Conservation (phyloP, 2,329 filamentous ascomycete genomes). For the Colletotrichum liriopes region DNA sequence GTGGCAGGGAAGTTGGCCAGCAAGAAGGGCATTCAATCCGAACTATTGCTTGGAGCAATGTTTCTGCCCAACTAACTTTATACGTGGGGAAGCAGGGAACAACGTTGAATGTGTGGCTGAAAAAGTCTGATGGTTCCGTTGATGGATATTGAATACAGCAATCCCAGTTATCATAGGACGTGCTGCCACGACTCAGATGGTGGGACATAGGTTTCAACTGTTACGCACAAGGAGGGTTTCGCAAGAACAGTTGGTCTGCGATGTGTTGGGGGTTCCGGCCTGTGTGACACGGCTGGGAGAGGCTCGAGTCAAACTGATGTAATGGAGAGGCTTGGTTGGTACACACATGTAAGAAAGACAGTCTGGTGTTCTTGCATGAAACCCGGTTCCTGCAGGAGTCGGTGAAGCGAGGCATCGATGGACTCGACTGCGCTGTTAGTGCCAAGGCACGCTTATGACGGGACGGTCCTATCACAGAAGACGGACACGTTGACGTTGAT, state of each 20-base stretch:
- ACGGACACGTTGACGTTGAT: constrained; percentile 10
- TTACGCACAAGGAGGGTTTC: not conserved
- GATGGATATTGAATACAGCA: not conserved
- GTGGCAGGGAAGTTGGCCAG: constrained; percentile 12
- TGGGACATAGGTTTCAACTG: constrained; percentile 16
- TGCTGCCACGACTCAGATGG: not conserved
- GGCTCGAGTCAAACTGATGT: constrained; percentile 30
- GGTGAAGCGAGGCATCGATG: constrained; percentile 16
- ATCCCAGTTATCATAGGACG: not conserved
- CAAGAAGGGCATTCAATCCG: constrained; percentile 14
- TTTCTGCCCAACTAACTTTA: not conserved
- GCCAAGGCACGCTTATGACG: not conserved
- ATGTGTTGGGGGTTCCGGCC: constrained; percentile 2
- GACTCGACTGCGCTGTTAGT: constrained; percentile 28
- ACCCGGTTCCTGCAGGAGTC: constrained; percentile 41
- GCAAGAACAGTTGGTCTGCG: constrained; percentile 21
- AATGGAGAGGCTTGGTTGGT: constrained; percentile 17
- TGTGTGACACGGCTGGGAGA: constrained; percentile 26
- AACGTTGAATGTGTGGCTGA: constrained; percentile 1
- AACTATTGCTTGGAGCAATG: constrained; percentile 9
- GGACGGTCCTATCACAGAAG: constrained; percentile 10
- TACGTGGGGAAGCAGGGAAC: not conserved
- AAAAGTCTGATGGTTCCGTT: not conserved
- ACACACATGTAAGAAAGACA: constrained; percentile 1
- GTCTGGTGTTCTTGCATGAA: constrained; percentile 24